These are phyloP conservation scores for Penicillium fuscoglaucum DNA, from an alignment of 2,329 filamentous ascomycete species.

Conservation along the genomic window DNA sequence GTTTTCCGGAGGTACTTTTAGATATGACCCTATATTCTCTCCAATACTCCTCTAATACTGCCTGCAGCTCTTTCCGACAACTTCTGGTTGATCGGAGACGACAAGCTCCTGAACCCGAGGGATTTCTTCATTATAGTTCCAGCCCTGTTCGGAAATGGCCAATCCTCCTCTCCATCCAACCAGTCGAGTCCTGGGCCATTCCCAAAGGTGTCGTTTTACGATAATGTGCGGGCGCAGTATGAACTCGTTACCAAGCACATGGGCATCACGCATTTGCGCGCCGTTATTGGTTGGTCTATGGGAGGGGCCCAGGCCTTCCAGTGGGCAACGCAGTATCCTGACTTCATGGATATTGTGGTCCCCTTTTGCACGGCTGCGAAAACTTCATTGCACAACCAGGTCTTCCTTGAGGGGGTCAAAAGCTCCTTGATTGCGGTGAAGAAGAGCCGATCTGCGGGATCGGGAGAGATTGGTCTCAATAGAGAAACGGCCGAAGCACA, in stretches of 20 bases:
- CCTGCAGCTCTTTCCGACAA: conserved; percentile 63
- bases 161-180: conserved; percentile 69
- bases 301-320: conserved; percentile 66
- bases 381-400: conserved; percentile 66
- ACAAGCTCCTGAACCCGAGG: conserved; percentile 64
- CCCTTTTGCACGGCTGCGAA: conserved; percentile 68
- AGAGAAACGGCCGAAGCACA: conserved; percentile 42
- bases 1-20: conserved; percentile 62
- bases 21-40: not conserved
- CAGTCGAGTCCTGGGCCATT: conserved; percentile 56
- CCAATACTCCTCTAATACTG: not conserved
- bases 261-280: conserved; percentile 59
- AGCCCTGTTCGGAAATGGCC: conserved; percentile 68
- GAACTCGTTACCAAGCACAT: conserved; percentile 65
- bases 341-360: conserved; percentile 65
- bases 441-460: conserved; percentile 53
- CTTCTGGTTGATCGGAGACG: conserved; percentile 69
- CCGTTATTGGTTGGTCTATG: conserved; percentile 71
- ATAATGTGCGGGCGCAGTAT: conserved; percentile 69
- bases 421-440: conserved; percentile 60
- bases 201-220: conserved; percentile 64
- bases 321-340: conserved; percentile 63
- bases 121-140: conserved; percentile 69
- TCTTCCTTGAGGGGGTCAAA: conserved; percentile 67
- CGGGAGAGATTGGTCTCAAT: conserved; percentile 48